Base-by-base conservation (phyloP, 2,329 filamentous ascomycete genomes). In the Nemania diffusa region DNA sequence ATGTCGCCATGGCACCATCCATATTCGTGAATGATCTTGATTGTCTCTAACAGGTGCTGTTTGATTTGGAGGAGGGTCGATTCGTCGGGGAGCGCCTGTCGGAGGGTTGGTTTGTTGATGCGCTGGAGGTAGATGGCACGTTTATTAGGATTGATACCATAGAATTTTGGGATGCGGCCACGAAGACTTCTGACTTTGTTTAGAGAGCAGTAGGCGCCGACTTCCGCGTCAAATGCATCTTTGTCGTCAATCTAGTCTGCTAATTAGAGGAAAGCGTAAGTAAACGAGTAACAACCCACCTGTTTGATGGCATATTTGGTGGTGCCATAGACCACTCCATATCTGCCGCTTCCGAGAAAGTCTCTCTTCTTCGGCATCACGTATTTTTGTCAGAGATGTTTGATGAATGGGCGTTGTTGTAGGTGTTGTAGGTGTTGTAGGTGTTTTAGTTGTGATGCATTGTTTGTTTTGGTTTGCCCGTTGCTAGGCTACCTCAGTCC, bases 261-360 rank as follows among this genome's bases (percentile, higher is more conserved):
- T 8, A 44, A 44, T 44, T 44, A 44, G 40, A 44, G 15, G n/a
- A 44, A 44, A n/a, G 40, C 40, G 15, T n/a, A 44, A 44, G 7
- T 44, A 44, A 44, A 44, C 13, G 40, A 44, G 40, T 44, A 44
- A 44, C 15, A n/a, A n/a, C 40, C 17, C 5, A 44, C 40, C 40
- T 44, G 40, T 44, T 44, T 44, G n/a, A 44, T 44, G 40, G 40
- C 40, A 44, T 44, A 44, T n/a, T 44, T 44, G 17, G 40, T n/a
- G 5, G 40, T 44, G 7, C 40, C 40, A 44, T 44, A 7, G 40
- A 44, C 40, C 15, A 44, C 40, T 5, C 40, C 40, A 44, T 44
- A 44, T 44, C 40, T 44, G 4, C 40, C 40, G 17, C 17, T 44
- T 44, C 40, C 40, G 40, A 44, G 40, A n/a, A 44, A 44, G 17